A percentile compares a stretch with the other conserved stretches of the same genome.
phyloP scores from a whole-genome alignment of 208 protist genomes.

The Trypanosoma brucei region DNA sequence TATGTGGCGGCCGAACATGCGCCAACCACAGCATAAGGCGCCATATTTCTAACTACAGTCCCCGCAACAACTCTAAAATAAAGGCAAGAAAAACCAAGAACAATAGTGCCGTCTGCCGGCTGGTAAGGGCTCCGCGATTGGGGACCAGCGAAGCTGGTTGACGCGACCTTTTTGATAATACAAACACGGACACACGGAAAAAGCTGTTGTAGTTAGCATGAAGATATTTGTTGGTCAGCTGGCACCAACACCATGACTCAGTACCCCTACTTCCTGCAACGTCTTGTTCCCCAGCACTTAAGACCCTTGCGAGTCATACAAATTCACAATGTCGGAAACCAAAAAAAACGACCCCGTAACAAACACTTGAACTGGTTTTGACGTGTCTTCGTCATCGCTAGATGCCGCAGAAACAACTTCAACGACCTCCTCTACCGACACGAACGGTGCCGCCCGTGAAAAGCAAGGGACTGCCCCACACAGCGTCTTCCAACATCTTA shows the following conservation, averaged over 20 bases:
- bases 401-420: slow-evolving; percentile 42
- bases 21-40: slow-evolving; percentile 17
- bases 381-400: slow-evolving; percentile 47
- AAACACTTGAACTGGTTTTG: slow-evolving; percentile 70
- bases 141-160: no score
- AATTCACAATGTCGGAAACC: slow-evolving; percentile 57
- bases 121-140: no score
- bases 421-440: slow-evolving; percentile 51
- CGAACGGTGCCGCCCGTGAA: slow-evolving; percentile 44
- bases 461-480: slow-evolving; percentile 71
- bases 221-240: no score
- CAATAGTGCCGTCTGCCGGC: no score
- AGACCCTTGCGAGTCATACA: slow-evolving; percentile 29
- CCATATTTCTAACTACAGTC: background rate
- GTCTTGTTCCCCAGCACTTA: background rate
- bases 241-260: no score
- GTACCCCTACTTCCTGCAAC: no score
- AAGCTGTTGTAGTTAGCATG: no score
- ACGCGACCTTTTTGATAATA: no score
- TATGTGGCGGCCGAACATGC: background rate
- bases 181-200: no score
- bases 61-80: background rate
- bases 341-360: slow-evolving; percentile 87
- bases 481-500: slow-evolving; percentile 57
- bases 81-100: no score